These are phyloP conservation scores for Boletellus emodensis DNA, from an alignment of 768 basidiomycete species.

Conservation along the genomic window DNA sequence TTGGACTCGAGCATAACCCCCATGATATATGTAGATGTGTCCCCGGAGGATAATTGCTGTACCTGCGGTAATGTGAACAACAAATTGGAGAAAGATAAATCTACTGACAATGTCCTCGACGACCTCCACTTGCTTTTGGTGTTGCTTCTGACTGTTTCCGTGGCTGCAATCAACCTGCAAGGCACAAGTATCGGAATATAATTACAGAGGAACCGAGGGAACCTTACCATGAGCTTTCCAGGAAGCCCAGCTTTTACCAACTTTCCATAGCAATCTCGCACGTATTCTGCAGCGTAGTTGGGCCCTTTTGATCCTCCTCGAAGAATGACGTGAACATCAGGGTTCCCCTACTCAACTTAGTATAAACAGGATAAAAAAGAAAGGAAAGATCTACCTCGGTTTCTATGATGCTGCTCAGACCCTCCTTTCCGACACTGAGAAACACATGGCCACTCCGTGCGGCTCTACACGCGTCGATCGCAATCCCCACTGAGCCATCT, in stretches of 20 bases:
- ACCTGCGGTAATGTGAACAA: constrained; percentile 42
- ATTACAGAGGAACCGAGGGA: neutral
- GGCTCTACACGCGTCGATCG: constrained; percentile 93
- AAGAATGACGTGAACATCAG: constrained; percentile 90
- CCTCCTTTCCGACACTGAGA: constrained; percentile 96
- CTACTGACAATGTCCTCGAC: constrained; percentile 79
- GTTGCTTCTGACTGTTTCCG: constrained; percentile 92
- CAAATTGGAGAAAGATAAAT: constrained; percentile 8
- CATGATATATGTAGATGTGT: constrained; percentile 73
- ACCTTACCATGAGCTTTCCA: constrained; percentile 80
- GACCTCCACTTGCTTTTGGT: constrained; percentile 82
- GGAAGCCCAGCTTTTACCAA: constrained; percentile 74
- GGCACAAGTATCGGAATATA: neutral
- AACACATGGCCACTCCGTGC: constrained; percentile 91
- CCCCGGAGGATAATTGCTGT: constrained; percentile 63
- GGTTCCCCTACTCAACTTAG: constrained; percentile 62
- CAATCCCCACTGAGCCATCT: constrained; percentile 87
- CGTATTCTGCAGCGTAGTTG: constrained; percentile 79
- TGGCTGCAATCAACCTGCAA: constrained; percentile 92
- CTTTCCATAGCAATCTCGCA: constrained; percentile 70
- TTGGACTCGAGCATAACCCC: constrained; percentile 97
- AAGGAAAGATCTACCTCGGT: constrained; percentile 56
- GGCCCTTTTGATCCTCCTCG: constrained; percentile 88
- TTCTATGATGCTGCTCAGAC: constrained; percentile 90
- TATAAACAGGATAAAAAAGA: neutral